Evolutionary conservation across 768 basidiomycete genomes (phyloP), one percentile per base, ranked within the genome.

Genomic region (Cystoderma amianthinum): DNA sequence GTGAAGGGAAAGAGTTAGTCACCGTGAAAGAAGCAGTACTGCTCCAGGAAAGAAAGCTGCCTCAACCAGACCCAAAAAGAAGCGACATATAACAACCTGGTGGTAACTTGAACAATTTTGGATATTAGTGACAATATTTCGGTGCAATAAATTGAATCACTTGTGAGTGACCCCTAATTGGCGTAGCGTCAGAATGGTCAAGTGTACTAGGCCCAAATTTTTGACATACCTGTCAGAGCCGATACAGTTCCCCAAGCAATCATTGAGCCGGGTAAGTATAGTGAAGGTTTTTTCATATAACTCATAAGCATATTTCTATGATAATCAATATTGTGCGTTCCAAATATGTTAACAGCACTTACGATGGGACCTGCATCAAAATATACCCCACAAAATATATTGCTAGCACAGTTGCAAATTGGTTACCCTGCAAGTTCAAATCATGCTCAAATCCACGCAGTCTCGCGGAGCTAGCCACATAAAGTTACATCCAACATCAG

Each of bases 281-380:
- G 38, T 7, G 78, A 80, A 0, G 78, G 79, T 49, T 63, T 50
- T 37, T 69, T 72, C n/a, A 74, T 67, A 43, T 66, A 55, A 50
- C 76, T 72, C 36, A 81, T 53, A 42, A 80, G 64, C 70, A 80
- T 77, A 43, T 80, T 80, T 13, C 78, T 79, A 47, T 16, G 66
- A 65, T 17, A 68, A 67, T 13, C 69, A 67, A 15, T 36, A 6
- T 28, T n/a, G 37, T 23, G 18, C 6, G 25, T 33, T 20, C n/a
- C 3, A 20, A 42, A 11, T 15, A 35, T 36, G 23, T 17, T 13
- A 28, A 16, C 13, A 20, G 19, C 18, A 51, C 46, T 41, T 43
- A 56, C 52, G 40, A 76, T 40, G 50, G 72, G 64, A 56, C 43
- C 39, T 50, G 48, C 52, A 56, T 54, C 16, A 50, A 34, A 10